phyloP scores from a whole-genome alignment of 768 basidiomycete genomes.

The Suillus hirtellus region DNA sequence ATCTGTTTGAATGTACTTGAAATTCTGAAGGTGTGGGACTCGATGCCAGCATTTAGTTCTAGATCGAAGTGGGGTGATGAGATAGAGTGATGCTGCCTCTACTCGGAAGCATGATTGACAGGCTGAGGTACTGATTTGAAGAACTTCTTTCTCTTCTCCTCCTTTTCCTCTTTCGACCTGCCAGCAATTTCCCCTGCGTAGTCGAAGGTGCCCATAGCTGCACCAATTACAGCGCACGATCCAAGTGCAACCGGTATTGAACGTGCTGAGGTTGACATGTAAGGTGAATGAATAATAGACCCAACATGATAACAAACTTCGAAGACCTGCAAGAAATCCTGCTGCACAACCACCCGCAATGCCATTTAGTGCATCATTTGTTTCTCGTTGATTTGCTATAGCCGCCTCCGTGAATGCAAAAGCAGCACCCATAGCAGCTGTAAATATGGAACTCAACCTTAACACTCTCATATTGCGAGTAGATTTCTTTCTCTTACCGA shows the following conservation, averaged over 20 bases:
- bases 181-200: conserved; percentile 68
- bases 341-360: conserved; percentile 90
- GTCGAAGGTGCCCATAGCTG: conserved; percentile 78
- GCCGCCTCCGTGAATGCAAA: conserved; percentile 82
- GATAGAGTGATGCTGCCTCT: conserved; percentile 21
- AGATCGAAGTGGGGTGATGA: conserved; percentile 5
- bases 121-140: conserved; percentile 69
- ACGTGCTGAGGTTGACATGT: conserved; percentile 51
- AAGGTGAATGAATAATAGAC: conserved; percentile 13
- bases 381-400: conserved; percentile 79
- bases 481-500: conserved; percentile 56
- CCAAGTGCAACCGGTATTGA: conserved; percentile 83
- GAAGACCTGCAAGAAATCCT: conserved; percentile 86
- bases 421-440: conserved; percentile 87
- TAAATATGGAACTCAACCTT: conserved; percentile 9
- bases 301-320: conserved; percentile 50
- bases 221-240: conserved; percentile 77
- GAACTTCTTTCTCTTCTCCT: conserved; percentile 76
- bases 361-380: conserved; percentile 79
- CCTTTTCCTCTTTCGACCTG: conserved; percentile 45
- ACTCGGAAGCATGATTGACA: conserved; percentile 26
- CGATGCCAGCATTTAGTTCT: conserved; percentile 8
- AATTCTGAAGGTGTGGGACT: not conserved
- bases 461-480: not conserved
- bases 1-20: not conserved